Conservation (phyloP, 371 early-diverging fungal species). For the Cokeromyces recurvatus region DNA sequence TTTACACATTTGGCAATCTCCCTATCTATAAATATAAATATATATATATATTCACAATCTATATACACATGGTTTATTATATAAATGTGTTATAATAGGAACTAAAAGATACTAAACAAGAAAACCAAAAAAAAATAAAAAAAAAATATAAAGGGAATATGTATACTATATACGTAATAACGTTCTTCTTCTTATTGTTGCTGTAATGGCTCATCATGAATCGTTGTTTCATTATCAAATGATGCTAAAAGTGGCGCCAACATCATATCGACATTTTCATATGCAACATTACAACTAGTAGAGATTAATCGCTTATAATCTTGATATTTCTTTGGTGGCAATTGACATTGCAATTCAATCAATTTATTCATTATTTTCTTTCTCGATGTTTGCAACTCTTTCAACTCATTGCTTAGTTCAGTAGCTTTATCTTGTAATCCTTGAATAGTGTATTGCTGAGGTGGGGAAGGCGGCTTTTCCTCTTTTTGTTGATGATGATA, state of each 20-base stretch:
- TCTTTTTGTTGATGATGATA: not conserved
- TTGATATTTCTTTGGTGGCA: constrained; percentile 35
- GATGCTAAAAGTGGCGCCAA: constrained; percentile 30
- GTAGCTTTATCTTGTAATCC: constrained; percentile 3
- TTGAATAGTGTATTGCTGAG: not conserved
- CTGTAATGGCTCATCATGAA: too few relatives aligned
- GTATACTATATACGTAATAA: too few relatives aligned
- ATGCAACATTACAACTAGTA: constrained; percentile 42
- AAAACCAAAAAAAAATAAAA: too few relatives aligned
- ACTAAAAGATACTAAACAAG: too few relatives aligned
- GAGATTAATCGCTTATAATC: constrained; percentile 46
- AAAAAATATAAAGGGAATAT: not conserved
- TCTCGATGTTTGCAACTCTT: constrained; percentile 6
- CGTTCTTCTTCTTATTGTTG: not conserved
- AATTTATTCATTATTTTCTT: constrained; percentile 17
- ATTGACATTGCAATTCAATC: constrained; percentile 14
- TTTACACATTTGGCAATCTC: too few relatives aligned
- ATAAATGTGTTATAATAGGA: too few relatives aligned
- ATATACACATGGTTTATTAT: too few relatives aligned
- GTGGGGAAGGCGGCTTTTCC: constrained; percentile 9
- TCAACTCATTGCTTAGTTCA: constrained; percentile 6
- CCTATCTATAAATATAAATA: too few relatives aligned
- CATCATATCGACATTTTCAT: constrained; percentile 46
- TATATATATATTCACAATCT: too few relatives aligned
- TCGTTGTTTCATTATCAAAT: constrained; percentile 18